Evolutionary conservation across 108 stramenopile species (phyloP).

Genomic region (Pseudonitzschia multistriata): DNA sequence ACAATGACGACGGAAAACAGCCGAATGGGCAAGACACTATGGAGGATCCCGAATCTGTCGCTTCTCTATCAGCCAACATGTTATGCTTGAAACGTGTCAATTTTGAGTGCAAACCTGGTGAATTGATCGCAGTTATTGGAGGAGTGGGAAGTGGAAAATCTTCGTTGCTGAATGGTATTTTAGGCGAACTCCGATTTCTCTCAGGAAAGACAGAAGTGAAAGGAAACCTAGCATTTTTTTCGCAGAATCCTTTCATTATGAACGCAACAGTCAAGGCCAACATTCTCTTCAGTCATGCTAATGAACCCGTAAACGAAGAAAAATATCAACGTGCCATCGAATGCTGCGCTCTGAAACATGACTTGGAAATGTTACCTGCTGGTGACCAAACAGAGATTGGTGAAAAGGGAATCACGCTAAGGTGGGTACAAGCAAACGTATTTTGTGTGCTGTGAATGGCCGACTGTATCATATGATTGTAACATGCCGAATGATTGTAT

Average conservation of each 20-base stretch:
- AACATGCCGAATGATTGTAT: too few relatives aligned
- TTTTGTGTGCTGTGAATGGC: not conserved
- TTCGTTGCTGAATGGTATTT: slow-evolving; percentile 80
- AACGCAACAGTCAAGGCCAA: slow-evolving; percentile 95
- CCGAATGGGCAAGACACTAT: not conserved
- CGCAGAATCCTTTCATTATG: slow-evolving; percentile 92
- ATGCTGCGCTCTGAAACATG: slow-evolving; percentile 80
- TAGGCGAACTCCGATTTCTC: slow-evolving; percentile 81
- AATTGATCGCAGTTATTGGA: slow-evolving; percentile 90
- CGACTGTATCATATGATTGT: not conserved
- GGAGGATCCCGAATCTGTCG: slow-evolving; percentile 7
- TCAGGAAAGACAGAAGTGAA: slow-evolving; percentile 54
- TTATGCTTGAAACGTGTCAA: slow-evolving; percentile 59
- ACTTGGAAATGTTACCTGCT: slow-evolving; percentile 66
- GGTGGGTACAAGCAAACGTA: not conserved
- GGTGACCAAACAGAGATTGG: slow-evolving; percentile 92
- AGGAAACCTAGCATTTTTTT: slow-evolving; percentile 67
- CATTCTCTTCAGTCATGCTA: slow-evolving; percentile 92
- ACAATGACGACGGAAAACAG: not conserved
- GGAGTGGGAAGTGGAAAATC: slow-evolving; percentile 91
- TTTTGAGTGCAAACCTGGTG: slow-evolving; percentile 61
- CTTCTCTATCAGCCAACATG: slow-evolving; percentile 31
- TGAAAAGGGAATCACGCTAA: slow-evolving; percentile 83
- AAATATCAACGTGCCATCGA: slow-evolving; percentile 76
- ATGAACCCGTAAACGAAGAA: slow-evolving; percentile 64